Evolutionary conservation across 768 basidiomycete genomes (phyloP).

Genomic region (Pisolithus tinctorius): DNA sequence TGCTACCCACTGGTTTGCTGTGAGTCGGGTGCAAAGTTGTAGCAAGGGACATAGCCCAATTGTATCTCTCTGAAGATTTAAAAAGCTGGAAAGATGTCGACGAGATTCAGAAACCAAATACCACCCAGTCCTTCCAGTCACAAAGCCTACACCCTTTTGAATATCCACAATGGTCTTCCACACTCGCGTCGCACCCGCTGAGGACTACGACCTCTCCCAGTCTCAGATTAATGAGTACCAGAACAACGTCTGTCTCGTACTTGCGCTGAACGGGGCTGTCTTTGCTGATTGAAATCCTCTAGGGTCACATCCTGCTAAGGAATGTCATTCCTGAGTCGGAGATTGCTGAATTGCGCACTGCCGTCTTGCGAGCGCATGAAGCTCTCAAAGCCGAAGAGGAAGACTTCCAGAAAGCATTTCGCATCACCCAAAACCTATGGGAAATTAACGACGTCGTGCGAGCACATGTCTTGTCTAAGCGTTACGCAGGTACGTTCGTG

Average conservation of each 20-base stretch:
- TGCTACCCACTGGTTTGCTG: background rate
- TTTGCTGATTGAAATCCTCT: background rate
- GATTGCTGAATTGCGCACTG: constrained; percentile 1
- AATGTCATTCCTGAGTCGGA: background rate
- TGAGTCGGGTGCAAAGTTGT: background rate
- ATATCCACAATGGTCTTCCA: background rate
- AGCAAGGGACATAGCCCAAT: background rate
- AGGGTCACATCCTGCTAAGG: background rate
- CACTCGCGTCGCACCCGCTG: background rate
- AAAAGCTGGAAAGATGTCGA: background rate
- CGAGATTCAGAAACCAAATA: background rate
- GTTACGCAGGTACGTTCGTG: background rate
- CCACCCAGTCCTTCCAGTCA: background rate
- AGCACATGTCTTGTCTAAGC: constrained; percentile 3
- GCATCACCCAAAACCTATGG: constrained; percentile 3
- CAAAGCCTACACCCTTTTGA: background rate
- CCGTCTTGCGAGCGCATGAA: constrained; percentile 1
- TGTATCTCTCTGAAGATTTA: background rate
- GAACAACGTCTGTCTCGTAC: background rate
- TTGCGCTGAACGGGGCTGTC: background rate
- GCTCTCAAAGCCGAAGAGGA: constrained; percentile 1
- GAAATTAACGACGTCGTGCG: constrained; percentile 4
- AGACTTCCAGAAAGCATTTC: constrained; percentile 4
- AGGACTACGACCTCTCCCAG: background rate
- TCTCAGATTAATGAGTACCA: background rate